Conservation (phyloP, 2,329 filamentous ascomycete species). For the Calonectria pauciramosa region DNA sequence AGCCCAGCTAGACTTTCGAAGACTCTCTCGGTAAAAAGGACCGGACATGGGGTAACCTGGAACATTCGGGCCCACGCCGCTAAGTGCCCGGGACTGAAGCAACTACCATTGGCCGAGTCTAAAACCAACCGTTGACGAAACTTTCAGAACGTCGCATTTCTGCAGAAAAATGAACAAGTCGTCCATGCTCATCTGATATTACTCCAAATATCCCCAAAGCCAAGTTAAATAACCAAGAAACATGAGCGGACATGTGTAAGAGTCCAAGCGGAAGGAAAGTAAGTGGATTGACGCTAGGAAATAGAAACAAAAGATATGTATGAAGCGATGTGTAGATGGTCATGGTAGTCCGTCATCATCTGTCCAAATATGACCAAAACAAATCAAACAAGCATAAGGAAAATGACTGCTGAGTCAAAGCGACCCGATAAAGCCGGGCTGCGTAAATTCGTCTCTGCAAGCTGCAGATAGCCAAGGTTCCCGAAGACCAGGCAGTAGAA, state of each 20-base stretch:
- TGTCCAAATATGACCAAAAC: constrained; percentile 23
- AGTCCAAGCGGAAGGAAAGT: constrained; percentile 17
- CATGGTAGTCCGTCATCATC: constrained; percentile 23
- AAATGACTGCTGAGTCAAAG: constrained; percentile 25
- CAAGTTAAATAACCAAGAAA: not conserved
- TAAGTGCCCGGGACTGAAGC: not conserved
- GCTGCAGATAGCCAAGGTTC: not conserved
- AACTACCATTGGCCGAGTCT: not conserved
- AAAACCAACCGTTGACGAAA: constrained; percentile 1
- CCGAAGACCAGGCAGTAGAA: constrained; percentile 13
- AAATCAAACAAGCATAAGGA: constrained; percentile 26
- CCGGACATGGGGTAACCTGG: constrained; percentile 1
- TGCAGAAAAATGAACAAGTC: not conserved
- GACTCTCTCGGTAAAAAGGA: constrained; percentile 9
- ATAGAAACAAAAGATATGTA: constrained; percentile 25
- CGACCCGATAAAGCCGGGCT: constrained; percentile 17
- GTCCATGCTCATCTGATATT: not conserved
- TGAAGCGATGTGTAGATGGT: constrained; percentile 31
- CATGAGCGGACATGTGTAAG: constrained; percentile 2
- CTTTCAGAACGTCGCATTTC: not conserved
- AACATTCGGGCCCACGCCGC: not conserved
- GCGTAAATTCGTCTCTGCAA: constrained; percentile 26
- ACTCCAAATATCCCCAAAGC: not conserved
- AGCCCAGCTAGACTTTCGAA: constrained; percentile 9
- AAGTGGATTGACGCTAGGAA: constrained; percentile 22